Evolutionary conservation across 306 rosid species (phyloP), one percentile per base, ranked within the genome.

Genomic region (Quercus cerris): DNA sequence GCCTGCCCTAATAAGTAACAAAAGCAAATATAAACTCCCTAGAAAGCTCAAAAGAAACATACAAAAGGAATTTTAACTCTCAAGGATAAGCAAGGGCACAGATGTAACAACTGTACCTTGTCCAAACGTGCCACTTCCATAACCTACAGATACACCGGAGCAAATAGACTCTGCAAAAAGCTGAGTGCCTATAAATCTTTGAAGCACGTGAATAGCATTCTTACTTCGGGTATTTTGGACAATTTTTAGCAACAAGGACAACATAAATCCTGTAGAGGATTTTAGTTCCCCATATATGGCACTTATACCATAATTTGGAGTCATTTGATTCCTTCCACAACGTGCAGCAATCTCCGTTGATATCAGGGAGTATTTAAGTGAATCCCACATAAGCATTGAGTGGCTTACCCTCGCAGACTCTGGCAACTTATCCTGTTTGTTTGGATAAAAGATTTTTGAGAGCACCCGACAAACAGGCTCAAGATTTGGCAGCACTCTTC

Each of bases 291-390:
- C 87, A 68, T 91, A 90, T 89, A 96, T 81, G 68, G 85, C 84
- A 86, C 81, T 80, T 64, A 90, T 90, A 79, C 89, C 77, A 87
- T 85, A 86, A 81, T 87, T 91, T 79, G 97, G 97, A 73, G 88
- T 88, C 78, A 83, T 54, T 78, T 83, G 79, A 70, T 89, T 81
- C 85, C 85, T 91, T 77, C 97, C 94, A 80, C 97, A 89, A 2
- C 97, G 91, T 58, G 98, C 87, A 81, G 95, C 97, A 84, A 89
- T 91, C 85, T 96, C 99, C 94, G 89, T 91, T 23, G 99, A 89
- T 35, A 83, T 57, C 84, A 96, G 88, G 77, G 97, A 93, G 88
- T 96, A 93, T 85, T 90, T 96, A 27, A 93, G 87, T 49, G 91
- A 84, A 81, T 93, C 99, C 99, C 99, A 96, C 97, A 96, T 89